phyloP scores from a whole-genome alignment of 2,329 filamentous ascomycete genomes.

The Didymella keratinophila region DNA sequence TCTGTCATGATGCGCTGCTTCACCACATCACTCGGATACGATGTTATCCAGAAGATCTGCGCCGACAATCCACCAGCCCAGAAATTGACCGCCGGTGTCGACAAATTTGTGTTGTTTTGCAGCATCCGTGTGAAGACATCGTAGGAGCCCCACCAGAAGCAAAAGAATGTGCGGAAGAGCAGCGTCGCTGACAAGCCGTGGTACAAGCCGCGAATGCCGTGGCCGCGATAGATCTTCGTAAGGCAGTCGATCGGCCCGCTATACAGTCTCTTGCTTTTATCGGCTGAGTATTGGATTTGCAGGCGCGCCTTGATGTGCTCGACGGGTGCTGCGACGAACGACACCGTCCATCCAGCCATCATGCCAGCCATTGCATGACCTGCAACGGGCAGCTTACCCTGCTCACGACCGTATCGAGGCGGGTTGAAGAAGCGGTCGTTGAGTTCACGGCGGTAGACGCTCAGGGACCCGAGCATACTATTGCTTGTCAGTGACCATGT shows the following conservation, averaged over 20 bases:
- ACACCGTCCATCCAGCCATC: constrained; percentile 87
- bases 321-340: constrained; percentile 73
- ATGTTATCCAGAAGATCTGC: constrained; percentile 92
- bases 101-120: constrained; percentile 71
- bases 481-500: constrained; percentile 18
- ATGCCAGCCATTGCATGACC: constrained; percentile 90
- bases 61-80: constrained; percentile 95
- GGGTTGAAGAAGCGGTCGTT: constrained; percentile 80
- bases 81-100: constrained; percentile 87
- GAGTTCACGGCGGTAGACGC: constrained; percentile 84
- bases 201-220: constrained; percentile 83
- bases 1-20: constrained; percentile 99
- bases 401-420: constrained; percentile 48
- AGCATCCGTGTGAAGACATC: constrained; percentile 79
- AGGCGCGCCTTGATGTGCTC: constrained; percentile 69
- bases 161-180: constrained; percentile 91
- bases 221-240: constrained; percentile 63
- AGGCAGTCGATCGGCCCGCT: constrained; percentile 86
- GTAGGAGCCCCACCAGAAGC: constrained; percentile 98
- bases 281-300: constrained; percentile 89
- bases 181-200: constrained; percentile 86
- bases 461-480: constrained; percentile 87
- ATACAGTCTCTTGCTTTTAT: constrained; percentile 80
- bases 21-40: constrained; percentile 90
- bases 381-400: constrained; percentile 70